These are phyloP conservation scores for Claviceps cyperi DNA, from an alignment of 2,329 filamentous ascomycete genomes.

Conservation along the genomic window DNA sequence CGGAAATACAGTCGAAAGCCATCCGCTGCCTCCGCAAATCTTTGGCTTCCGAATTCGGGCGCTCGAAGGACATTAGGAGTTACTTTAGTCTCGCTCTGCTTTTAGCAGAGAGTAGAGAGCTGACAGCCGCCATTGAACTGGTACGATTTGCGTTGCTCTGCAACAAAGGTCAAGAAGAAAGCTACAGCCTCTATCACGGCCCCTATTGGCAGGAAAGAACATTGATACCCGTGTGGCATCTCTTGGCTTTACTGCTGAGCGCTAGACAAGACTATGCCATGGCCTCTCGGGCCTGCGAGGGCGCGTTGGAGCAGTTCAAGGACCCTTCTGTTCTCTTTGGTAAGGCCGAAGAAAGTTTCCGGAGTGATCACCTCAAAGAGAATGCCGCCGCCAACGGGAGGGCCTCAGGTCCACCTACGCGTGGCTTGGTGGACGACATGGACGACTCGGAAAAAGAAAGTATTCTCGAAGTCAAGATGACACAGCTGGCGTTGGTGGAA, in stretches of 20 bases:
- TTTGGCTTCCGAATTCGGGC: constrained; percentile 50
- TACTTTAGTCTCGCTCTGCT: constrained; percentile 71
- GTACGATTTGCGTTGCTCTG: constrained; percentile 62
- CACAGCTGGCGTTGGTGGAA: constrained; percentile 73
- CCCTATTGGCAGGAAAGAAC: constrained; percentile 48
- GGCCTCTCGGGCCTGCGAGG: constrained; percentile 72
- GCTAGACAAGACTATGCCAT: constrained; percentile 73
- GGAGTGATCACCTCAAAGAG: constrained; percentile 54
- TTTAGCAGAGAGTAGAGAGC: constrained; percentile 74
- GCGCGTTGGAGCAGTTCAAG: constrained; percentile 80
- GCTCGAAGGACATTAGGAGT: constrained; percentile 56
- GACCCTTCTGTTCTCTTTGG: constrained; percentile 58
- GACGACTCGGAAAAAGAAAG: constrained; percentile 71
- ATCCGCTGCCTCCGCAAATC: constrained; percentile 62
- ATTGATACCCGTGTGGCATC: constrained; percentile 75
- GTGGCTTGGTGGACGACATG: constrained; percentile 61
- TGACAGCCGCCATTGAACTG: constrained; percentile 66
- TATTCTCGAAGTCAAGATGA: constrained; percentile 92
- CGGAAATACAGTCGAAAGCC: constrained; percentile 63
- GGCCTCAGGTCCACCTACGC: constrained; percentile 11
- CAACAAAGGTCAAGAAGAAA: constrained; percentile 31
- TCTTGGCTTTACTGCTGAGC: constrained; percentile 73
- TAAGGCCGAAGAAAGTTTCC: constrained; percentile 37
- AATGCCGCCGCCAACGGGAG: constrained; percentile 24
- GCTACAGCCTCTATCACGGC: constrained; percentile 29